Evolutionary conservation across 495 filamentous ascomycete species (phyloP).

Genomic region (Penicillium maclennaniae): DNA sequence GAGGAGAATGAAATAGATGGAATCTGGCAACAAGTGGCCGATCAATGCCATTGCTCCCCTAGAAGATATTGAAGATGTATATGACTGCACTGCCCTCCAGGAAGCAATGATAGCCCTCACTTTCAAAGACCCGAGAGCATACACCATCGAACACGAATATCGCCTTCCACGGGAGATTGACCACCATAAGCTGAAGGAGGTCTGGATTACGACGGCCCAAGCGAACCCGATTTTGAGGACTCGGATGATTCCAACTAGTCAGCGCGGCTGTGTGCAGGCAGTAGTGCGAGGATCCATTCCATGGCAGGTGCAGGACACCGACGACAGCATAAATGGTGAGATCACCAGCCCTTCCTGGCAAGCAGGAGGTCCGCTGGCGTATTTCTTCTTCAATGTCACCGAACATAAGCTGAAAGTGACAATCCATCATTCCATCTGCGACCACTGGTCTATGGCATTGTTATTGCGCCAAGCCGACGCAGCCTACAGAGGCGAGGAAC

Average conservation of each 20-base stretch:
- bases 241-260: conserved; percentile 35
- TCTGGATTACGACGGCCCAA: conserved; percentile 37
- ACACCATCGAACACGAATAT: conserved; percentile 36
- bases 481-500: conserved; percentile 8
- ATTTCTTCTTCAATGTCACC: conserved; percentile 4
- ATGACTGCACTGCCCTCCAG: neutral
- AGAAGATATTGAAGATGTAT: conserved; percentile 1
- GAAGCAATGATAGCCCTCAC: conserved; percentile 51
- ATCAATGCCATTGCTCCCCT: neutral
- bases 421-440: conserved; percentile 14
- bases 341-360: neutral
- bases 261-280: conserved; percentile 38
- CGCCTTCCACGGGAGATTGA: conserved; percentile 29
- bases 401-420: neutral
- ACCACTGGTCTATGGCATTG: conserved; percentile 3
- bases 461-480: conserved; percentile 9
- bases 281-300: conserved; percentile 34
- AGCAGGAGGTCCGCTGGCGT: conserved; percentile 6
- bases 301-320: conserved; percentile 15
- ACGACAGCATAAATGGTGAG: neutral
- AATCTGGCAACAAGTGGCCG: neutral
- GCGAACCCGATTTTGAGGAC: conserved; percentile 42
- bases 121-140: conserved; percentile 31
- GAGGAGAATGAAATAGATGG: too few relatives aligned
- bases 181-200: conserved; percentile 28